Evolutionary conservation across 2,329 filamentous ascomycete genomes (phyloP), one percentile per base, ranked within the genome.

Genomic region (Neoarthrinium moseri): DNA sequence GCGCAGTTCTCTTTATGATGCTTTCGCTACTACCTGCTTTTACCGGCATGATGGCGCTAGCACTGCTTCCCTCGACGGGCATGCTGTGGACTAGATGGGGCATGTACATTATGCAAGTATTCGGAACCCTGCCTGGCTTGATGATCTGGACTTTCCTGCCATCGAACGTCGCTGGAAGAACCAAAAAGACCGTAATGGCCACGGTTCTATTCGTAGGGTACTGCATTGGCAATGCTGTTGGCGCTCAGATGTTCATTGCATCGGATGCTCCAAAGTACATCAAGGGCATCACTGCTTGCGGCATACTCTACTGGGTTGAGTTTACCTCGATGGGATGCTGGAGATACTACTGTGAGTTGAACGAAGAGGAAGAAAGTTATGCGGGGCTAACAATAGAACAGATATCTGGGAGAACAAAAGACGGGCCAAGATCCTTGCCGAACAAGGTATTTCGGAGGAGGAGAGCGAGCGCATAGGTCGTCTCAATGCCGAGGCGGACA

Each of bases 141-240:
- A 54, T 64, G 55, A 62, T 63, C 40, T 64, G 61, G 62, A 64
- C 60, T 3, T 61, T 65, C 47, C 37, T 59, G 4, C 61, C 62
- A 2, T 64, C 53, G 41, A 57, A 56, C 32, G 49, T 56, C 13
- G 55, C 55, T 1, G 55, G 55, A 8, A 22, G 53, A 11, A 57
- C 55, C 5, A 57, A 56, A 41, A 57, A 56, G 45, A 52, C 55
- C 2, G 50, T 56, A 3, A 49, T 49, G 2, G 41, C 45, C 11
- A 49, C 47, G 4, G 43, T 55, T 7, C 37, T 53, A 15, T 52
- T 57, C 35, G 36, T 55, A 17, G 51, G 46, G 5, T 57, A 55
- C 41, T 50, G 47, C 37, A 42, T 42, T 6, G 54, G 54, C 24
- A 55, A 53, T 30, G 37, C 43, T 6, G 33, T 55, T 17, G 54